phyloP scores from a whole-genome alignment of 192 early-diverging fungal species.

The Diversispora epigaea region DNA sequence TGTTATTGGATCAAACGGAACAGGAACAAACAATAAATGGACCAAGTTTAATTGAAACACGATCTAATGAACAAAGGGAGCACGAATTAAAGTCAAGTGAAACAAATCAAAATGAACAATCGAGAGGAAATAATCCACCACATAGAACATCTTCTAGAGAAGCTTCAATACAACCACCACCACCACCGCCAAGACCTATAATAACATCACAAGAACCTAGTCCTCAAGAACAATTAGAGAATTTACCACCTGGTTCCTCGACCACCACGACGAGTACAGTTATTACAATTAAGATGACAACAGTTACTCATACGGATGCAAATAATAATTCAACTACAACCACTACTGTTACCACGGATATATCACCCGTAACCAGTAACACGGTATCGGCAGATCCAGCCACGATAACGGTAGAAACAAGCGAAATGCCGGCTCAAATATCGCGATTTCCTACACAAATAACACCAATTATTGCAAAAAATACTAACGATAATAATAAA shows the following conservation, averaged over 20 bases:
- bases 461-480: constrained; percentile 1
- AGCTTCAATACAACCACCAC: not conserved
- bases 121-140: not conserved
- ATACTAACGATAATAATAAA: not conserved
- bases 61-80: no score
- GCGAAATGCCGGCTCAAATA: constrained; percentile 4
- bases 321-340: constrained; percentile 11
- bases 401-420: not conserved
- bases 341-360: constrained; percentile 5
- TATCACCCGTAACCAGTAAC: constrained; percentile 5
- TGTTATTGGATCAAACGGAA: not conserved
- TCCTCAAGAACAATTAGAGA: not conserved
- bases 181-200: not conserved
- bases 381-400: constrained; percentile 10
- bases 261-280: constrained; percentile 17
- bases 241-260: not conserved
- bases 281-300: constrained; percentile 16
- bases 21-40: no score
- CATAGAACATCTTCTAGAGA: not conserved
- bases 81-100: no score
- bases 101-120: no score
- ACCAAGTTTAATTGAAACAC: no score
- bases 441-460: not conserved
- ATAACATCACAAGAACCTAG: not conserved
- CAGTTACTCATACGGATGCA: constrained; percentile 13